Conservation (phyloP, 2,329 filamentous ascomycete species). For the Elsinoe fawcettii region DNA sequence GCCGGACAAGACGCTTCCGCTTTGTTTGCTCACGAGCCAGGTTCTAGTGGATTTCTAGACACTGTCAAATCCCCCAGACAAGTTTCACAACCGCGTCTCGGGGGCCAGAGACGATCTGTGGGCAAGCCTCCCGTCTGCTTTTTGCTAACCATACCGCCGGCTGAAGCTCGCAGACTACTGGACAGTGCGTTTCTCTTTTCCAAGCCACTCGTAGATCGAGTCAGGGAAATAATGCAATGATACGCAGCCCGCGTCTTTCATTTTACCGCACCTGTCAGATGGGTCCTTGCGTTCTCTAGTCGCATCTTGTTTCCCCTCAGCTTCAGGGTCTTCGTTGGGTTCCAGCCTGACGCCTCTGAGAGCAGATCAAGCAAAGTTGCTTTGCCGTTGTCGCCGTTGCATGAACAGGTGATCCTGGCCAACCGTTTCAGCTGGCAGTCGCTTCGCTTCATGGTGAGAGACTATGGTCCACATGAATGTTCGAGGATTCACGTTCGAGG, state of each 20-base stretch:
- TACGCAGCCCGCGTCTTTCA: slow-evolving; percentile 13
- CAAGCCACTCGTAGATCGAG: slow-evolving; percentile 15
- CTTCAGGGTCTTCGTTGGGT: background rate
- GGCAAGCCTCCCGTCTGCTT: background rate
- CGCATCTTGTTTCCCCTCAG: slow-evolving; percentile 6
- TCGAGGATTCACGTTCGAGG: slow-evolving; percentile 5
- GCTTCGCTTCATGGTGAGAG: background rate
- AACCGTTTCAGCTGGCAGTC: background rate
- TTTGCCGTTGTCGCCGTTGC: slow-evolving; percentile 1
- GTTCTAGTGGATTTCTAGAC: slow-evolving; percentile 14
- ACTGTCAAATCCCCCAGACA: slow-evolving; percentile 14
- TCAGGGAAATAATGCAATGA: slow-evolving; percentile 11
- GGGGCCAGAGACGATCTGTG: slow-evolving; percentile 7
- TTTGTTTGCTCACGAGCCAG: background rate
- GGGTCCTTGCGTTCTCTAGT: slow-evolving; percentile 6
- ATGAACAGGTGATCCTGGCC: slow-evolving; percentile 13
- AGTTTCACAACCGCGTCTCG: slow-evolving; percentile 7
- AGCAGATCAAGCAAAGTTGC: background rate
- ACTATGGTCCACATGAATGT: background rate
- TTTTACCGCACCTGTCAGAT: slow-evolving; percentile 11
- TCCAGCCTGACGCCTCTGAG: slow-evolving; percentile 1
- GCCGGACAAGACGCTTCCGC: background rate
- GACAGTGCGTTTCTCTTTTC: background rate
- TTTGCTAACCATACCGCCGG: background rate
- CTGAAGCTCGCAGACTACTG: slow-evolving; percentile 15